phyloP scores from a whole-genome alignment of 768 basidiomycete genomes.

The Collybia mongolica region DNA sequence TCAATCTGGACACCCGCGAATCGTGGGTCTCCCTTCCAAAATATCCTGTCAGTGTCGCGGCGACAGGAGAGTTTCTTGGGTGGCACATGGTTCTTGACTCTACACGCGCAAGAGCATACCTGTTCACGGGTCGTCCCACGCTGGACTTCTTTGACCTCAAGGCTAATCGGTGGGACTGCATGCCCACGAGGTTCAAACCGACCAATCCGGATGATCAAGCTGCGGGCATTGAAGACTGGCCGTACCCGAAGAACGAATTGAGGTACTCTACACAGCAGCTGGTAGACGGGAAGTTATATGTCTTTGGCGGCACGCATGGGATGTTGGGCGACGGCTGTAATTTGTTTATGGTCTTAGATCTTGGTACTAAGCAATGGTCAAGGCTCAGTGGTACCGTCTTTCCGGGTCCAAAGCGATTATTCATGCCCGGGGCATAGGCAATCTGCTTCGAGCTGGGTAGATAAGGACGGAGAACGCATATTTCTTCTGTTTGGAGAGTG shows the following conservation, averaged over 20 bases:
- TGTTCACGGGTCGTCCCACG: background rate
- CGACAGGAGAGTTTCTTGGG: background rate
- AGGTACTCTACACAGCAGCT: slow-evolving; percentile 11
- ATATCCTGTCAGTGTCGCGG: background rate
- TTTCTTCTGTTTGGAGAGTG: slow-evolving; percentile 32
- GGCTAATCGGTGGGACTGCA: background rate
- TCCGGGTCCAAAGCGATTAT: background rate
- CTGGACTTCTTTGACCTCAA: slow-evolving; percentile 5
- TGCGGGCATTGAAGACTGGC: slow-evolving; percentile 14
- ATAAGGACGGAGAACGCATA: slow-evolving; percentile 19
- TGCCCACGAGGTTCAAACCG: background rate
- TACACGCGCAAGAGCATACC: background rate
- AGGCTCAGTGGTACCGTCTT: slow-evolving; percentile 18
- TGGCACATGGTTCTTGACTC: background rate
- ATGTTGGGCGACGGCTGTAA: slow-evolving; percentile 29
- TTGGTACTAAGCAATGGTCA: slow-evolving; percentile 29
- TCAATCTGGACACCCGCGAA: background rate
- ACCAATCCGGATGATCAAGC: slow-evolving; percentile 7
- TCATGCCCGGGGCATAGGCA: slow-evolving; percentile 29
- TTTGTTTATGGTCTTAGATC: slow-evolving; percentile 33
- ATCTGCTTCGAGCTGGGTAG: slow-evolving; percentile 31
- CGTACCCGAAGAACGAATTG: slow-evolving; percentile 8
- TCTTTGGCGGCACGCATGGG: slow-evolving; percentile 33
- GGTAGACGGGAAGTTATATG: slow-evolving; percentile 31
- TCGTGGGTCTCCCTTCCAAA: background rate